A percentile compares a stretch with the other conserved stretches of the same genome.
Evolutionary conservation across 768 basidiomycete species (phyloP).

Genomic region (Lentinula sp.): DNA sequence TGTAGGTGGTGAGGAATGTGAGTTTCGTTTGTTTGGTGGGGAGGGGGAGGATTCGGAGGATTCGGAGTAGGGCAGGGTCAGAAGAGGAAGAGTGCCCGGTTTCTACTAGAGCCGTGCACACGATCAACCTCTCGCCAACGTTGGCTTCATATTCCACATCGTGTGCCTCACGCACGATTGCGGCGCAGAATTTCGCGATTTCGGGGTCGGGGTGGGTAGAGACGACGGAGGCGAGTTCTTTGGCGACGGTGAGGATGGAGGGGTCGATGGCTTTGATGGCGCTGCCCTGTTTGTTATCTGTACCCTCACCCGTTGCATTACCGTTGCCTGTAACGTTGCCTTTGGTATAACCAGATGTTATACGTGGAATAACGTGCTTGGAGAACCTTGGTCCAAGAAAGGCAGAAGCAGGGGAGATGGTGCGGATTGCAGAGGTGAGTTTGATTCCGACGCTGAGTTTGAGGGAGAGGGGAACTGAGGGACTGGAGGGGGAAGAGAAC

Average conservation of each 20-base stretch:
- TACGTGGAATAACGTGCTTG: constrained; percentile 37
- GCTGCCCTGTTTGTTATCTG: too few species aligned
- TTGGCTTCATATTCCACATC: constrained; percentile 40
- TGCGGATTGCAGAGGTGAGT: constrained; percentile 52
- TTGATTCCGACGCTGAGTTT: constrained; percentile 53
- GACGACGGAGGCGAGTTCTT: constrained; percentile 49
- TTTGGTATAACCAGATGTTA: too few species aligned
- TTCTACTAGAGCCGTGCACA: constrained; percentile 53
- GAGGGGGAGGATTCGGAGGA: constrained; percentile 46
- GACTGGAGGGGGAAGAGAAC: constrained; percentile 38
- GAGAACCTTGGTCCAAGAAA: constrained; percentile 54
- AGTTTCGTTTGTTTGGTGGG: constrained; percentile 44
- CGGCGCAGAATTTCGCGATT: constrained; percentile 48
- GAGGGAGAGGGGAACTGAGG: constrained; percentile 37
- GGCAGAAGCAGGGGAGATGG: constrained; percentile 54
- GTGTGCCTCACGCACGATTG: constrained; percentile 47
- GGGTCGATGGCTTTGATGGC: constrained; percentile 27
- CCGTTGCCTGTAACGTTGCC: too few species aligned
- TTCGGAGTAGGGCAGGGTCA: constrained; percentile 40
- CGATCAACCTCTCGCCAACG: constrained; percentile 43
- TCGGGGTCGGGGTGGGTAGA: constrained; percentile 41
- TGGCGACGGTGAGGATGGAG: constrained; percentile 45
- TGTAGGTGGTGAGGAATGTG: constrained; percentile 48
- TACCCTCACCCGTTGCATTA: too few species aligned
- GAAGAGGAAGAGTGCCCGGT: constrained; percentile 29